phyloP scores from a whole-genome alignment of 1,284 basidiomycete species.

The Kalmanozyma brasiliensis region DNA sequence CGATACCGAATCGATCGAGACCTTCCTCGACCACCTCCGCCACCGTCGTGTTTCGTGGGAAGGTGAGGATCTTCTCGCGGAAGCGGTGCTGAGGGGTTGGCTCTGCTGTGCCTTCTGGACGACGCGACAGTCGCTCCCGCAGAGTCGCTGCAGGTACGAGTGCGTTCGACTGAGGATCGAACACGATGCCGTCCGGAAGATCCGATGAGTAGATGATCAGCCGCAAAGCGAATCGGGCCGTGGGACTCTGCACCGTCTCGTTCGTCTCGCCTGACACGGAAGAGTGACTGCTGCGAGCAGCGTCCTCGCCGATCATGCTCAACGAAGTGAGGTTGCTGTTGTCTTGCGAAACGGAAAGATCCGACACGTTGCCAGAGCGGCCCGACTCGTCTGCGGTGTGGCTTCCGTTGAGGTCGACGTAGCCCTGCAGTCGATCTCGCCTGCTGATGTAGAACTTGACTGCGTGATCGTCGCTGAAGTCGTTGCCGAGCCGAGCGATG shows the following conservation, averaged over 20 bases:
- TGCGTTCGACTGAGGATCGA: conserved; percentile 89
- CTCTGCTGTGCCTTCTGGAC: conserved; percentile 9
- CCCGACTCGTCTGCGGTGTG: conserved; percentile 29
- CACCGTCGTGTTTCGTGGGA: conserved; percentile 93
- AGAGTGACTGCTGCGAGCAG: conserved; percentile 38
- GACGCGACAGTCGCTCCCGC: conserved; percentile 24
- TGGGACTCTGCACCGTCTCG: conserved; percentile 66
- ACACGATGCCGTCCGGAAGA: conserved; percentile 89
- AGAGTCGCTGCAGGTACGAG: conserved; percentile 73
- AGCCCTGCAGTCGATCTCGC: conserved; percentile 41
- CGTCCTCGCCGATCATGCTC: conserved; percentile 28
- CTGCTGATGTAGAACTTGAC: conserved; percentile 93
- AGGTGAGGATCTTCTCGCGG: conserved; percentile 62
- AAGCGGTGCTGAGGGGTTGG: conserved; percentile 29
- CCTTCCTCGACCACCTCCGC: conserved; percentile 94
- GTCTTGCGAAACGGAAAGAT: conserved; percentile 40
- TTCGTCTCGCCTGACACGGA: conserved; percentile 41
- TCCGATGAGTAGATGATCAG: conserved; percentile 86
- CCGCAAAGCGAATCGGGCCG: conserved; percentile 84
- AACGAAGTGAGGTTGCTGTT: conserved; percentile 38
- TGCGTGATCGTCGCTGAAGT: conserved; percentile 93
- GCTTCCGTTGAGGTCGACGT: conserved; percentile 28
- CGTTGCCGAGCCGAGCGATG: conserved; percentile 88
- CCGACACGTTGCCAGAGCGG: conserved; percentile 28
- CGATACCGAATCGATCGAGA: conserved; percentile 89